These are phyloP conservation scores for Yarrowia sp. DNA, from an alignment of 805 yeast genomes.

Conservation along the genomic window DNA sequence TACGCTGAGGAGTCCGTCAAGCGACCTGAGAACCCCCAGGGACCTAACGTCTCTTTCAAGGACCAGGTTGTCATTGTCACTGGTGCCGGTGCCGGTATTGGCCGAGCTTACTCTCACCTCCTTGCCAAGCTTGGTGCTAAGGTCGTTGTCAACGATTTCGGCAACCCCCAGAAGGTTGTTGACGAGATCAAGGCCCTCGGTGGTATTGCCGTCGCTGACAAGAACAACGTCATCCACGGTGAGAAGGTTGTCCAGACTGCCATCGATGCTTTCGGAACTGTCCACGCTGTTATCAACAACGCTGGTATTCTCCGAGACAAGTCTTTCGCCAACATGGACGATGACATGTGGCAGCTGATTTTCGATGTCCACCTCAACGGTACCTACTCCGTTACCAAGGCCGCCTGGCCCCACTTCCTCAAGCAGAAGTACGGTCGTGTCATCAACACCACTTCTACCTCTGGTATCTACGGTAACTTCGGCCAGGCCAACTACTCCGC, in stretches of 20 bases:
- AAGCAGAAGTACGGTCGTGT: slow-evolving; percentile 79
- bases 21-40: slow-evolving; percentile 60
- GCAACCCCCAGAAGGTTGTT: slow-evolving; percentile 69
- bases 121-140: slow-evolving; percentile 92
- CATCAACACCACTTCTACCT: slow-evolving; percentile 88
- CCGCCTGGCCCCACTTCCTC: slow-evolving; percentile 88
- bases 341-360: slow-evolving; percentile 78
- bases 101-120: slow-evolving; percentile 80
- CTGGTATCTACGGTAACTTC: slow-evolving; percentile 96
- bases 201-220: slow-evolving; percentile 78
- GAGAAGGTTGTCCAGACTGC: slow-evolving; percentile 76
- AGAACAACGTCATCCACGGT: slow-evolving; percentile 80
- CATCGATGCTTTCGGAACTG: slow-evolving; percentile 69
- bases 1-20: slow-evolving; percentile 54
- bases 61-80: slow-evolving; percentile 88
- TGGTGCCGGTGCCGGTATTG: slow-evolving; percentile 95
- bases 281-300: slow-evolving; percentile 83
- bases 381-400: slow-evolving; percentile 74
- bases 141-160: slow-evolving; percentile 89
- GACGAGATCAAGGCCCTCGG: slow-evolving; percentile 70
- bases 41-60: slow-evolving; percentile 58
- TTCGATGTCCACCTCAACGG: slow-evolving; percentile 79
- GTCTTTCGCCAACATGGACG: slow-evolving; percentile 80
- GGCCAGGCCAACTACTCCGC: slow-evolving; percentile 97
- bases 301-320: slow-evolving; percentile 94